phyloP scores from a whole-genome alignment of 805 yeast genomes.

The Ogataea nakhonphanomensis region DNA sequence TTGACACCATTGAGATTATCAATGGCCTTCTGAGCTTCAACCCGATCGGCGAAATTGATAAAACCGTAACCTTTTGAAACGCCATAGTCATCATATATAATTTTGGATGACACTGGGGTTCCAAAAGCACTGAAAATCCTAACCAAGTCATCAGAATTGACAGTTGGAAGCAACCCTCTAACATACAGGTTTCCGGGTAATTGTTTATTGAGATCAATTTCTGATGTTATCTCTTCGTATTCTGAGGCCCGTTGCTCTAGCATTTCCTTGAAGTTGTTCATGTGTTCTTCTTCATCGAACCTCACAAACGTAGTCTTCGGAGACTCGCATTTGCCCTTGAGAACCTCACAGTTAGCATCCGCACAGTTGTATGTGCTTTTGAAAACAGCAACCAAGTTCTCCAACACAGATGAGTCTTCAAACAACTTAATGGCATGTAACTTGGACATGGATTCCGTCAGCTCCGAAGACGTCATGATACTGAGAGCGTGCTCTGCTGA shows the following conservation, averaged over 20 bases:
- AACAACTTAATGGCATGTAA: conserved; percentile 10
- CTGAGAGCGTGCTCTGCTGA: conserved; percentile 2
- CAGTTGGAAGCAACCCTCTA: conserved; percentile 42
- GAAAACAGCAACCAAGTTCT: conserved; percentile 17
- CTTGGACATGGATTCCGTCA: conserved; percentile 12
- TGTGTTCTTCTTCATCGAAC: conserved; percentile 13
- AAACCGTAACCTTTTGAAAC: conserved; percentile 58
- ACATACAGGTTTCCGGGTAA: conserved; percentile 57
- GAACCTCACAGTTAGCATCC: conserved; percentile 17
- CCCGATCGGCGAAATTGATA: conserved; percentile 55
- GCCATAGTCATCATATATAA: conserved; percentile 45
- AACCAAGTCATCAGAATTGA: conserved; percentile 37
- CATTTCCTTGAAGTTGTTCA: conserved; percentile 17
- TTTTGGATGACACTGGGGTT: conserved; percentile 42
- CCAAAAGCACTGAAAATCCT: conserved; percentile 41
- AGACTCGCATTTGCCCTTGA: conserved; percentile 17
- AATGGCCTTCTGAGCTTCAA: conserved; percentile 63
- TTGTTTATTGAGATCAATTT: conserved; percentile 18
- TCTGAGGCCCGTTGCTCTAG: conserved; percentile 10
- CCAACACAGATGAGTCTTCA: conserved; percentile 13
- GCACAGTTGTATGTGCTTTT: conserved; percentile 11
- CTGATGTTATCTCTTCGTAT: conserved; percentile 18
- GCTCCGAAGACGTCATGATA: conserved; percentile 17
- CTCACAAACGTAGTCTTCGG: conserved; percentile 15
- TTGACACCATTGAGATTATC: conserved; percentile 31